Conservation (phyloP, 352 stramenopile genomes). For the Globisporangium recalcitrans region DNA sequence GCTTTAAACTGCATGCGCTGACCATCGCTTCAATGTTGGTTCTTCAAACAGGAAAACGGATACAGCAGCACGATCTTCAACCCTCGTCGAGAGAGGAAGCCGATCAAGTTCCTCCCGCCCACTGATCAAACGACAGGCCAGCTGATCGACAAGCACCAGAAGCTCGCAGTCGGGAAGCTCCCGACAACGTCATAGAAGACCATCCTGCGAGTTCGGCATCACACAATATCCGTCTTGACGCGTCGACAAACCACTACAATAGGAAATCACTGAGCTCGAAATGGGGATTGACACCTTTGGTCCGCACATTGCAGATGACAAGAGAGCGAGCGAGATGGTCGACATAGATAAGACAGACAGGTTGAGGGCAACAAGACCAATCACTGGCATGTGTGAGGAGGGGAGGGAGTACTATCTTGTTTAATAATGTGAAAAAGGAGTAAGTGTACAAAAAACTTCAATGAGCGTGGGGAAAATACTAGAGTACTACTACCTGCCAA, state of each 20-base stretch:
- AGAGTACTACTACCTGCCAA: neutral
- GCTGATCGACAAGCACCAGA: slow-evolving; percentile 78
- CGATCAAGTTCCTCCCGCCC: slow-evolving; percentile 43
- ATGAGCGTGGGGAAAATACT: neutral
- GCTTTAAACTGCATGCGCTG: neutral
- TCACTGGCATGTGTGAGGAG: neutral
- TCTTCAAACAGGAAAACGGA: slow-evolving; percentile 24
- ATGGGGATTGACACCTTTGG: neutral
- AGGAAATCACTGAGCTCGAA: too few species aligned
- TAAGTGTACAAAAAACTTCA: slow-evolving; percentile 15
- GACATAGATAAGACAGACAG: neutral
- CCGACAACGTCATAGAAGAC: slow-evolving; percentile 17
- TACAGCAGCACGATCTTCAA: slow-evolving; percentile 58
- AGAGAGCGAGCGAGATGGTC: too few species aligned
- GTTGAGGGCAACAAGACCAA: neutral
- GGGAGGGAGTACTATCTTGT: slow-evolving; percentile 2
- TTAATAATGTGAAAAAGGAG: slow-evolving; percentile 12
- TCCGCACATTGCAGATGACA: too few species aligned
- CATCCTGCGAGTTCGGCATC: too few species aligned
- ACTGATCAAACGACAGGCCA: slow-evolving; percentile 58
- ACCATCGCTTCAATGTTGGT: neutral
- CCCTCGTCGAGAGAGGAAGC: slow-evolving; percentile 39
- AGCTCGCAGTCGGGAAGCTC: slow-evolving; percentile 69
- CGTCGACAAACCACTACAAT: too few species aligned
- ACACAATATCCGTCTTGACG: neutral